These are phyloP conservation scores for Syzygium aromaticum DNA, from an alignment of 345 rosid genomes.

Conservation along the genomic window DNA sequence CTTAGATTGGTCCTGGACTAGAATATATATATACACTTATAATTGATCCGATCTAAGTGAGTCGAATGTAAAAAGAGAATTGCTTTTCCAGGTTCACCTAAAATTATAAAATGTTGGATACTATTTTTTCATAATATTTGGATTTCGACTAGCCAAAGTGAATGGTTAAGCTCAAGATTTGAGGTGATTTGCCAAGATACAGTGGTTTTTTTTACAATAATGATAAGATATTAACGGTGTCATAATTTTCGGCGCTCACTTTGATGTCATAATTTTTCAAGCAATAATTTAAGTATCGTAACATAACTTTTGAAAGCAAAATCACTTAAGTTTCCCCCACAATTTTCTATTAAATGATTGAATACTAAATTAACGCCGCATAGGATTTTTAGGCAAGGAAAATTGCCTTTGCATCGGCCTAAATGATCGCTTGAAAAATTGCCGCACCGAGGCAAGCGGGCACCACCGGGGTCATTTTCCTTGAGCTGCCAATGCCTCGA, in stretches of 20 bases:
- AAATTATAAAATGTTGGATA: background rate
- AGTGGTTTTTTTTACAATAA: too few relatives aligned
- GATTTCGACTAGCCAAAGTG: too few relatives aligned
- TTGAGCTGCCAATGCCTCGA: background rate
- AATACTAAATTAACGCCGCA: background rate
- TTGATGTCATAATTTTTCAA: background rate
- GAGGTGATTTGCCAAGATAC: too few relatives aligned
- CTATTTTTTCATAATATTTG: too few relatives aligned
- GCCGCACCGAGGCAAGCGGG: accelerated
- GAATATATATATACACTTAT: background rate
- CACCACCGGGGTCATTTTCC: background rate
- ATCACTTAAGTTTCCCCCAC: background rate
- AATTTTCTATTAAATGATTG: background rate
- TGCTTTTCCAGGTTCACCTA: background rate
- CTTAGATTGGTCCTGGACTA: too few relatives aligned
- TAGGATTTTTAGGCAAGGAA: background rate
- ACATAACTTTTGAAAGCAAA: background rate
- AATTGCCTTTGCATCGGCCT: background rate
- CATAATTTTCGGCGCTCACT: background rate
- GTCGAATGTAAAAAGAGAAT: background rate
- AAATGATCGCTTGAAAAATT: background rate
- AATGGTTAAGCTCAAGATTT: too few relatives aligned
- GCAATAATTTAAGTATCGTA: background rate
- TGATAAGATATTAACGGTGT: too few relatives aligned
- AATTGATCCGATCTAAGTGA: background rate